Conservation (phyloP, 352 stramenopile genomes). For the Pythium rishiriense region DNA sequence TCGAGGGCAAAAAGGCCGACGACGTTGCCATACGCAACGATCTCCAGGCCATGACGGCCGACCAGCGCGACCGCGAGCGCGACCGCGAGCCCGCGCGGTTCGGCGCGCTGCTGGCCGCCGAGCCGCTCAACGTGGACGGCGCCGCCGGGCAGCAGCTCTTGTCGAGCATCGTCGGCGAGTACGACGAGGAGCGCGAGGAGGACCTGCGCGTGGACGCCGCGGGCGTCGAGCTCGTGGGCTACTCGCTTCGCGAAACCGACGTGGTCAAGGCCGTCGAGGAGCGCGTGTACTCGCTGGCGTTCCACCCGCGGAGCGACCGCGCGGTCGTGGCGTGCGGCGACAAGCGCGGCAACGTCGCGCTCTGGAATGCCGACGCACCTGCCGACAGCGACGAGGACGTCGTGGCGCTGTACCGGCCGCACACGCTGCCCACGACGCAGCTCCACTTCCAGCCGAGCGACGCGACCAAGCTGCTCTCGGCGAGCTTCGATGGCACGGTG, state of each 20-base stretch:
- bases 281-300: constrained; percentile 76
- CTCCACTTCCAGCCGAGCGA: constrained; percentile 56
- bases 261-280: constrained; percentile 73
- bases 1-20: constrained; percentile 63
- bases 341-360: constrained; percentile 69
- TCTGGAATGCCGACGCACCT: constrained; percentile 50
- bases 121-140: constrained; percentile 38
- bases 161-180: constrained; percentile 34
- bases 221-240: constrained; percentile 46
- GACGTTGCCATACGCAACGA: constrained; percentile 31
- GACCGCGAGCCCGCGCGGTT: constrained; percentile 19
- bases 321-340: constrained; percentile 70
- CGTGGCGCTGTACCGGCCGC: constrained; percentile 68
- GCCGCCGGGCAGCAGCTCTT: constrained; percentile 44
- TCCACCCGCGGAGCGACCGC: constrained; percentile 65
- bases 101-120: constrained; percentile 28
- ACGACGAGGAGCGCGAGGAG: constrained; percentile 33
- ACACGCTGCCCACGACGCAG: constrained; percentile 63
- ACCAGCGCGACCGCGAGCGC: constrained; percentile 2
- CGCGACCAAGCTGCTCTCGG: constrained; percentile 57
- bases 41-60: constrained; percentile 2
- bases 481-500: constrained; percentile 73
- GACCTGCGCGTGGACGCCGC: constrained; percentile 41
- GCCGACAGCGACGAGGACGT: constrained; percentile 27
- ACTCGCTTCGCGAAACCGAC: constrained; percentile 49